phyloP scores from a whole-genome alignment of 2,329 filamentous ascomycete species.

The Calonectria hawksworthii region DNA sequence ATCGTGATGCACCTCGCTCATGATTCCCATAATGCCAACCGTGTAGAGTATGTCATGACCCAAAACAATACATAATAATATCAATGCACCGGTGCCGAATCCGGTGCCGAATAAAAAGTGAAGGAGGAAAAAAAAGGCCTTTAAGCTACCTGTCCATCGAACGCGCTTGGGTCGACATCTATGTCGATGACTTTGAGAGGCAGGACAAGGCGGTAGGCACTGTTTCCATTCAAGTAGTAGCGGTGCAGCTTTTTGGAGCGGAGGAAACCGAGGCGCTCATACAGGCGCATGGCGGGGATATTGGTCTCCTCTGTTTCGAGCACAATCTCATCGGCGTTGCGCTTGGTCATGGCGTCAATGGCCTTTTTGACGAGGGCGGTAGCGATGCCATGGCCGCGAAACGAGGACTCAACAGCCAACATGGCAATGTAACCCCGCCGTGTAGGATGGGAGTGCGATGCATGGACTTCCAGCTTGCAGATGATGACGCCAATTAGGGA shows the following conservation, averaged over 20 bases:
- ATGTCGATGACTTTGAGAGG: conserved; percentile 74
- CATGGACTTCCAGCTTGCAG: conserved; percentile 93
- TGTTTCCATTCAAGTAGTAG: conserved; percentile 97
- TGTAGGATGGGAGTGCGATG: conserved; percentile 80
- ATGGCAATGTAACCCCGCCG: conserved; percentile 97
- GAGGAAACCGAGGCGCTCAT: conserved; percentile 92
- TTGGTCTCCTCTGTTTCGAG: conserved; percentile 98
- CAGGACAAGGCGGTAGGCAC: conserved; percentile 89
- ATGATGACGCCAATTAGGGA: conserved; percentile 91
- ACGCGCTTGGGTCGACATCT: conserved; percentile 54
- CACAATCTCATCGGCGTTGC: conserved; percentile 92
- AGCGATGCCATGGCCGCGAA: conserved; percentile 88
- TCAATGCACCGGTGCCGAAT: background rate
- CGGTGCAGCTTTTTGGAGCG: conserved; percentile 93
- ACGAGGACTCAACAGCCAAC: conserved; percentile 88
- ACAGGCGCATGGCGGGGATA: conserved; percentile 88
- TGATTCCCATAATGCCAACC: background rate
- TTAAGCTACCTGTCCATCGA: conserved; percentile 48
- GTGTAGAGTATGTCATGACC: conserved; percentile 1
- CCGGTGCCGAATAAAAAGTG: background rate
- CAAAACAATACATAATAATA: conserved; percentile 10
- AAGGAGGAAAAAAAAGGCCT: background rate
- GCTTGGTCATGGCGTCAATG: conserved; percentile 89
- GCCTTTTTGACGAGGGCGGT: conserved; percentile 90
- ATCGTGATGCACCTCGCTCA: conserved; percentile 22